phyloP scores from a whole-genome alignment of 306 rosid species.

The Cucumis melo region DNA sequence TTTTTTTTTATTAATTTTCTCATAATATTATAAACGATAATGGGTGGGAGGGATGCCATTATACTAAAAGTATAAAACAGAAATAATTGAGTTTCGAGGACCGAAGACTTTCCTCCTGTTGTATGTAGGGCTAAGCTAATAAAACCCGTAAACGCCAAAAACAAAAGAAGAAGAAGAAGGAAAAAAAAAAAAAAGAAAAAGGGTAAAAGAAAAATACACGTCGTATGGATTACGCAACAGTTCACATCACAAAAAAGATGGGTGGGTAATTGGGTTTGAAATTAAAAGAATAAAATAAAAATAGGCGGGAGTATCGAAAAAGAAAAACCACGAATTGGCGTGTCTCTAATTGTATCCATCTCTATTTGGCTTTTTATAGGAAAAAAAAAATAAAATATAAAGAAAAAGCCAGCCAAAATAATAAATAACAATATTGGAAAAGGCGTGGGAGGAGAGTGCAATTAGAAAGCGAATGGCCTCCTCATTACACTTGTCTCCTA shows the following conservation, averaged over 20 bases:
- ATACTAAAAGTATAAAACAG: not conserved
- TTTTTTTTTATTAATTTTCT: no score
- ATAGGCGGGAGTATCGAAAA: not conserved
- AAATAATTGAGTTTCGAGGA: not conserved
- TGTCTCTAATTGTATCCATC: not conserved
- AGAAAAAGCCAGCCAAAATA: no score
- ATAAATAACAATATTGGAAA: not conserved
- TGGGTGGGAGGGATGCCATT: no score
- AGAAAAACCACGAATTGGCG: not conserved
- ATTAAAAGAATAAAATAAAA: not conserved
- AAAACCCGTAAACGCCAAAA: not conserved
- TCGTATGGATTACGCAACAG: slow-evolving; percentile 6
- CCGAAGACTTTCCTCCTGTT: no score
- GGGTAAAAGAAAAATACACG: not conserved
- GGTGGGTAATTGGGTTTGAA: not conserved
- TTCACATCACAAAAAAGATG: not conserved
- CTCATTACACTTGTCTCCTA: slow-evolving; percentile 3
- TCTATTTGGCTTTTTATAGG: not conserved
- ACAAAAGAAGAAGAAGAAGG: not conserved
- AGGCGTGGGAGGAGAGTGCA: not conserved
- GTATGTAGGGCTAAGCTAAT: no score
- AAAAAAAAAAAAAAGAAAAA: no score
- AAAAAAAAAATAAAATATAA: no score
- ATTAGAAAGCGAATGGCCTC: not conserved
- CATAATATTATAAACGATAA: no score